phyloP scores from a whole-genome alignment of 2,329 filamentous ascomycete genomes.

The Epichloe festucae region DNA sequence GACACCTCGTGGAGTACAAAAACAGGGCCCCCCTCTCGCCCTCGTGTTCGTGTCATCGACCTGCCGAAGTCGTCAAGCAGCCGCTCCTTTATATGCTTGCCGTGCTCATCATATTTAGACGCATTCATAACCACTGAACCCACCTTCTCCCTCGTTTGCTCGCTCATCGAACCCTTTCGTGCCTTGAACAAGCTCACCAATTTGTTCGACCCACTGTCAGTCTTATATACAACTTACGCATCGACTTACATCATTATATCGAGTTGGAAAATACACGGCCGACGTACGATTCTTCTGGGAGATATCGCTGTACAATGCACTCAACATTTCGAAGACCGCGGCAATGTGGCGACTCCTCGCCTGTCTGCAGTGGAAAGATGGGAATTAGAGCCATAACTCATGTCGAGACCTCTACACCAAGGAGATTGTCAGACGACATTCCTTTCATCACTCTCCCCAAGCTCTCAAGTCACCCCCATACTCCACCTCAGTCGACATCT shows the following conservation, averaged over 20 bases:
- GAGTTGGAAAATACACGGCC: not conserved
- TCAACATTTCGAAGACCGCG: constrained; percentile 6
- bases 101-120: constrained; percentile 12
- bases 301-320: constrained; percentile 4
- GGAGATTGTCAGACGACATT: constrained; percentile 12
- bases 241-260: not conserved
- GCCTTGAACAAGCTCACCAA: constrained; percentile 1
- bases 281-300: not conserved
- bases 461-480: constrained; percentile 13
- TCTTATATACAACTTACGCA: constrained; percentile 2
- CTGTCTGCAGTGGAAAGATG: constrained; percentile 9
- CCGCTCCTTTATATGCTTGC: constrained; percentile 10
- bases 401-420: constrained; percentile 8
- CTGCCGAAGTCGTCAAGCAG: constrained; percentile 4
- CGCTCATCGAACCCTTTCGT: not conserved
- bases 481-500: constrained; percentile 20
- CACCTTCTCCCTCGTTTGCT: constrained; percentile 12
- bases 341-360: constrained; percentile 8
- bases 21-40: constrained; percentile 15
- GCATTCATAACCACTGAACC: constrained; percentile 12
- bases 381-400: constrained; percentile 11
- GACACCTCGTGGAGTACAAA: constrained; percentile 19
- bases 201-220: not conserved
- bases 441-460: constrained; percentile 10
- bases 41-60: constrained; percentile 12